Percentiles rank a stretch among this genome's conserved stretches.
Conservation (phyloP, 2,329 filamentous ascomycete genomes). For the Pestalotiopsis sp. region DNA sequence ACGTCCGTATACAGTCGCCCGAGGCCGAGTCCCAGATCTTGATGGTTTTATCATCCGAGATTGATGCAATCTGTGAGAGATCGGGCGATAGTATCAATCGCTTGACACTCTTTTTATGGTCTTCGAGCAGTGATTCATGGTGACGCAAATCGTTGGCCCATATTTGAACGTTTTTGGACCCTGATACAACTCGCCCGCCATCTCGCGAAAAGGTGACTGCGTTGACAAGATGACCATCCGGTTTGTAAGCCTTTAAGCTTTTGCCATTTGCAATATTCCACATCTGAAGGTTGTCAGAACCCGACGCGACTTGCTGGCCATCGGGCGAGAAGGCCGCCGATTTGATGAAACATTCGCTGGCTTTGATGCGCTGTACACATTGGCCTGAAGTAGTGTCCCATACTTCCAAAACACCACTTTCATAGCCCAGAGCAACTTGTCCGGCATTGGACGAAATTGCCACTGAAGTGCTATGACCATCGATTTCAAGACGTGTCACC, state of each 20-base stretch:
- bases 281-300: not conserved
- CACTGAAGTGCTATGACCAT: not conserved
- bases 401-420: not conserved
- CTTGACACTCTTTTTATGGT: not conserved
- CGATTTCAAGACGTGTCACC: too few relatives aligned
- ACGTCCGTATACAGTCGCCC: conserved; percentile 14
- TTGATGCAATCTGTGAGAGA: not conserved
- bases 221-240: too few relatives aligned
- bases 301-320: not conserved
- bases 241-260: too few relatives aligned
- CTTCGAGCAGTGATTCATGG: not conserved
- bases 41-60: not conserved
- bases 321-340: not conserved
- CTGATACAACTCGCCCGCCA: too few relatives aligned
- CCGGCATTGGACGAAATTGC: not conserved
- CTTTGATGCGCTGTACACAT: not conserved
- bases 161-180: not conserved
- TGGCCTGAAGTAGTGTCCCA: not conserved
- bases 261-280: too few relatives aligned
- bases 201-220: too few relatives aligned
- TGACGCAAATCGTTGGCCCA: not conserved
- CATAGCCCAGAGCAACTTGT: not conserved
- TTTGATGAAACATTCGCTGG: not conserved
- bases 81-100: not conserved
- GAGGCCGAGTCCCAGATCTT: not conserved